These are phyloP conservation scores for Aureobasidium lini DNA, from an alignment of 2,329 filamentous ascomycete genomes.

Conservation along the genomic window DNA sequence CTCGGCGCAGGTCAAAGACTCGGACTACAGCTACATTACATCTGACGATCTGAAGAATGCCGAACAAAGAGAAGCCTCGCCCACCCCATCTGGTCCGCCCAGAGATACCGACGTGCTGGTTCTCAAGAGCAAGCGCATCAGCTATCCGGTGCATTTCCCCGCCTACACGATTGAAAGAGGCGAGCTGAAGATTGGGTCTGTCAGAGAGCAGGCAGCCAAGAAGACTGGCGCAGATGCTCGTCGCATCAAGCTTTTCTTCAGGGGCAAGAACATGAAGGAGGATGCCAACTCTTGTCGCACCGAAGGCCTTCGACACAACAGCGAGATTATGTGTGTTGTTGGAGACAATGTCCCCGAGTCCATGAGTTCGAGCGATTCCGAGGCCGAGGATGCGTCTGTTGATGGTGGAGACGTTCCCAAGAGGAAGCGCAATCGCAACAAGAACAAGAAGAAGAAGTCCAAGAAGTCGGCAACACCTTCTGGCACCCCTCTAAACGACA, in stretches of 20 bases:
- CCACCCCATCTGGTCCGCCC: conserved; percentile 33
- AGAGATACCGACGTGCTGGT: conserved; percentile 63
- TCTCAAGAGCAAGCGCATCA: conserved; percentile 59
- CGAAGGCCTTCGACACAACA: conserved; percentile 52
- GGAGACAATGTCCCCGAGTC: conserved; percentile 43
- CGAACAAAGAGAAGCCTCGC: conserved; percentile 17
- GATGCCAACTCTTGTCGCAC: conserved; percentile 49
- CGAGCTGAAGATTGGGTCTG: conserved; percentile 58
- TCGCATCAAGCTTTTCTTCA: conserved; percentile 63
- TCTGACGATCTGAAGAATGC: conserved; percentile 55
- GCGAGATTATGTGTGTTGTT: conserved; percentile 53
- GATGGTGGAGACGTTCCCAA: conserved; percentile 30
- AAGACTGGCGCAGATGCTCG: conserved; percentile 53
- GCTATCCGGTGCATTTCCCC: conserved; percentile 65
- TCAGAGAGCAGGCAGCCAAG: conserved; percentile 59
- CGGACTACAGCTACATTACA: conserved; percentile 79
- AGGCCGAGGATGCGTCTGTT: conserved; percentile 29
- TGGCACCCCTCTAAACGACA: conserved; percentile 25
- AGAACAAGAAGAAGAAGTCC: conserved; percentile 39
- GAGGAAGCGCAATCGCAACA: conserved; percentile 33
- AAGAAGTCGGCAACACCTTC: conserved; percentile 32
- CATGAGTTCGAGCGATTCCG: conserved; percentile 34
- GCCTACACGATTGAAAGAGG: conserved; percentile 69
- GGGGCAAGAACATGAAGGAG: conserved; percentile 63
- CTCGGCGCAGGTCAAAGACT: conserved; percentile 57